Percentiles rank a stretch among this genome's conserved stretches.
These are phyloP conservation scores for Speleostelium caveatum DNA, from an alignment of 78 protist species.

Conservation along the genomic window DNA sequence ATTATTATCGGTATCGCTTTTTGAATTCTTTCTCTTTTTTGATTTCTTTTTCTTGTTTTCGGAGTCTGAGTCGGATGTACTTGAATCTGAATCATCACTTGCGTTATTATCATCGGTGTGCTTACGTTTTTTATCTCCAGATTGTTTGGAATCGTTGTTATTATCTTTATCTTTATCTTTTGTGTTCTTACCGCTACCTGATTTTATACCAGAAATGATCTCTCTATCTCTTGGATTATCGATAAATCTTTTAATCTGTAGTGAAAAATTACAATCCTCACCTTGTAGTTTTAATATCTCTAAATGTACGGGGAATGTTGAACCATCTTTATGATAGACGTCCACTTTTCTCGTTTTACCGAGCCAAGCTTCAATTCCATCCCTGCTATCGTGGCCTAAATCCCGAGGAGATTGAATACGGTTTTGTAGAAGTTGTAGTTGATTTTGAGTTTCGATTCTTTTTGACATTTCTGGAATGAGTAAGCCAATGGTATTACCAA, in stretches of 20 bases:
- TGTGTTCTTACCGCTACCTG: not conserved
- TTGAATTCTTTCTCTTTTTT: no score
- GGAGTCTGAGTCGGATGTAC: not conserved
- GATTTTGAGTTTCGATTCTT: constrained; percentile 7
- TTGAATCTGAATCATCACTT: not conserved
- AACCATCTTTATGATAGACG: constrained; percentile 66
- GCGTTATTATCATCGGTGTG: not conserved
- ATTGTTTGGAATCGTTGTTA: not conserved
- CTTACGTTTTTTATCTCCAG: not conserved
- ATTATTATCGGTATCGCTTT: not conserved
- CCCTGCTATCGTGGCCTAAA: not conserved
- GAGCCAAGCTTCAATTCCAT: constrained; percentile 27
- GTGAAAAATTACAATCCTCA: constrained; percentile 17
- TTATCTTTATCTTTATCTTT: not conserved
- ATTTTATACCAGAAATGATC: not conserved
- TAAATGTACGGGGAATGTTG: constrained; percentile 44
- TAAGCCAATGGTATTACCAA: constrained; percentile 46
- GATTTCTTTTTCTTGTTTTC: not conserved
- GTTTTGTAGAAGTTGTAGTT: not conserved
- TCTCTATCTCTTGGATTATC: constrained; percentile 3
- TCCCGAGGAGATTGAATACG: not conserved
- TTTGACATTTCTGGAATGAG: constrained; percentile 50
- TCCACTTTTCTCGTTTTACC: constrained; percentile 49
- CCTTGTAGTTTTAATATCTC: constrained; percentile 62
- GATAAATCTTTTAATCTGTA: constrained; percentile 28